A percentile compares a stretch with the other conserved stretches of the same genome.
phyloP scores from a whole-genome alignment of 306 rosid species.

The barrel medic (Medicago truncatula) region MtrunA17r5.0-ANR NC_053042.1:33671001-33671500 shows the following conservation, averaged over 20 bases:
- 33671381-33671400: conserved; percentile 97
- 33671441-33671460: conserved; percentile 95
- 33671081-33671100: conserved; percentile 84
- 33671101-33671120: conserved; percentile 85
- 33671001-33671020: conserved; percentile 88
- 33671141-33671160: conserved; percentile 96
- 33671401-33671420: conserved; percentile 99
- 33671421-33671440: conserved; percentile 86
- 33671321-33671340: conserved; percentile 86
- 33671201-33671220: conserved; percentile 84
- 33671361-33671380: conserved; percentile 99
- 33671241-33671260: conserved; percentile 98
- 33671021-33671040: conserved; percentile 94
- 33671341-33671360: conserved; percentile 97
- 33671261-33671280: conserved; percentile 97
- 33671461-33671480: conserved; percentile 79
- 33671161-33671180: conserved; percentile 92
- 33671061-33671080: conserved; percentile 87
- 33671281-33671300: conserved; percentile 93
- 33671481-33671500: conserved; percentile 95
- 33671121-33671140: conserved; percentile 99
- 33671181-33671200: conserved; percentile 90
- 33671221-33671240: conserved; percentile 82
- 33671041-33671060: conserved; percentile 86
- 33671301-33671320: conserved; percentile 94